These are phyloP conservation scores for Aspergillus neoniger DNA, from an alignment of 2,329 filamentous ascomycete genomes.

Conservation along the genomic window DNA sequence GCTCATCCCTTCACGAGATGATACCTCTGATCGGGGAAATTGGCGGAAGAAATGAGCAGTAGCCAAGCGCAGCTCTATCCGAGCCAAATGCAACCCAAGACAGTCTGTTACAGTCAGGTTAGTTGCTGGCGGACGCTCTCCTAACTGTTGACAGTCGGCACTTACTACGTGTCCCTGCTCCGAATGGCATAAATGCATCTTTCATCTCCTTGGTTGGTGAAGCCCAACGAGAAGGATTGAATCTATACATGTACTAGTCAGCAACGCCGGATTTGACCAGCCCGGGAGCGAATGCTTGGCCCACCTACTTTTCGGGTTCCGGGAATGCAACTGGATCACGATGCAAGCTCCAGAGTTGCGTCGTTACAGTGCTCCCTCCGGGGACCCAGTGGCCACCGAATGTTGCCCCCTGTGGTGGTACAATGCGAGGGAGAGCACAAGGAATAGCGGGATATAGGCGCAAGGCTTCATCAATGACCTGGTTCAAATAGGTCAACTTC, in stretches of 20 bases:
- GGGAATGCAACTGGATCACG: constrained; percentile 54
- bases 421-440: constrained; percentile 56
- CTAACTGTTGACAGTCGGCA: background rate
- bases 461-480: constrained; percentile 61
- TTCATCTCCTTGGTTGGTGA: constrained; percentile 44
- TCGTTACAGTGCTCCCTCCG: constrained; percentile 54
- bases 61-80: constrained; percentile 57
- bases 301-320: constrained; percentile 53
- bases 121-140: background rate
- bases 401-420: constrained; percentile 47
- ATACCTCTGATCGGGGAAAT: constrained; percentile 27
- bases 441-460: constrained; percentile 60
- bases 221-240: constrained; percentile 32
- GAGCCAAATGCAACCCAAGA: constrained; percentile 68
- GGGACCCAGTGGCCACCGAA: constrained; percentile 50
- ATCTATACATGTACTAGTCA: constrained; percentile 40
- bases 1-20: constrained; percentile 26
- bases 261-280: constrained; percentile 24
- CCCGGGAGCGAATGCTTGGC: background rate
- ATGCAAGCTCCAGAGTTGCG: constrained; percentile 59
- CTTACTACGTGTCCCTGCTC: constrained; percentile 62
- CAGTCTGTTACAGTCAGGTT: constrained; percentile 49
- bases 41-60: constrained; percentile 54
- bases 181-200: constrained; percentile 67
- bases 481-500: constrained; percentile 55